Base-by-base conservation (phyloP, 495 filamentous ascomycete genomes). In the Margaritispora aquatica region DNA sequence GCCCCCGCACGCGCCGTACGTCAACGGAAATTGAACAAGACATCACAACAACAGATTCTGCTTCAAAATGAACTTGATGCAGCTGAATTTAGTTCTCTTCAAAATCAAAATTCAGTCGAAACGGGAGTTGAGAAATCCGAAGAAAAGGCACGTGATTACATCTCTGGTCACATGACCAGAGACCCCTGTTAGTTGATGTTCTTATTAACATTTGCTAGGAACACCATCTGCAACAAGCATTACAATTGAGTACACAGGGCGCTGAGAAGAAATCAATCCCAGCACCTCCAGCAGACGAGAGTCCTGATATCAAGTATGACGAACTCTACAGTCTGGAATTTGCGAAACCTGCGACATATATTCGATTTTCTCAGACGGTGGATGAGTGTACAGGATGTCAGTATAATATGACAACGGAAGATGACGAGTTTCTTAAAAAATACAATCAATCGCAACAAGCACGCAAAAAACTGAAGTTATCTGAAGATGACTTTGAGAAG, bases 61-160 rank as follows among this genome's bases (percentile, higher is more conserved):
- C 80, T 88, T 66, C 92, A 97, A 77, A 80, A 90, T 67, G 89
- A 97, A 59, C 88, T 97, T 73, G 94, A 97, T 69, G 81, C 90
- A 73, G 73, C 66, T 63, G 80, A 83, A 67, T 83, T 81, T 68
- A 73, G 75, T 54, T 57, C 59, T 7, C 62, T 69, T 26, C 77
- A 76, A 55, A 76, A 69, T 59, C 77, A 82, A 58, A 71, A 71
- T 63, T 84, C 89, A 80, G 89, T 96, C 70, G 92, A 95, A 68
- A 96, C 93, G 58, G 94, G 94, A 65, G 94, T 98, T 61, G 94
- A 98, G 74, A 92, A 95, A 70, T 87, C 82, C 58, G 94, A 98
- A 74, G 93, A 98, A 80, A 92, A 88, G 77, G 94, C 96, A 73
- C 84, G 92, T 69, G 70, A 55, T 83, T 86, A 83, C 83, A 85